phyloP scores from a whole-genome alignment of 768 basidiomycete genomes.

The Goffeauzyma gilvescens region DNA sequence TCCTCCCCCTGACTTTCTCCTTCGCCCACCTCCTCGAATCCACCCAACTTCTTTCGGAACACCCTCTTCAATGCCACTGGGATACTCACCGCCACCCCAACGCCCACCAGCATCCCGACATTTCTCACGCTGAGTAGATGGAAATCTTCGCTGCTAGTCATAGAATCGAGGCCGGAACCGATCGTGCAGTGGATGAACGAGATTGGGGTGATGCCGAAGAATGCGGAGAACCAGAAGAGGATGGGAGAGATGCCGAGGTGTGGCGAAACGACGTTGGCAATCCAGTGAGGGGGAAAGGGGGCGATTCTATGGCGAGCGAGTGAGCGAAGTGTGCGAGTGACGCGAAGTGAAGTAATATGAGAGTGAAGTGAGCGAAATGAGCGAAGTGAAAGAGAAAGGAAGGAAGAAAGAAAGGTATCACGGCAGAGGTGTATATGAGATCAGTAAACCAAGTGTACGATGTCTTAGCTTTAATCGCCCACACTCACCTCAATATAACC shows the following conservation, averaged over 20 bases:
- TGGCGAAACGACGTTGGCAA: conserved; percentile 77
- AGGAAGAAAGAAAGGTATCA: background rate
- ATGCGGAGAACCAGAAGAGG: conserved; percentile 77
- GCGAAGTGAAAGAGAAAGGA: background rate
- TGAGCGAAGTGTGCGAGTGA: conserved; percentile 16
- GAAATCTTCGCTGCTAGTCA: conserved; percentile 86
- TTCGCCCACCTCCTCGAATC: conserved; percentile 11
- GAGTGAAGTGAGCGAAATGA: background rate
- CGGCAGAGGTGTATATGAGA: too few species aligned
- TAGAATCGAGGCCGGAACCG: conserved; percentile 71
- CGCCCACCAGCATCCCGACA: conserved; percentile 62
- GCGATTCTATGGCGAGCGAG: conserved; percentile 42
- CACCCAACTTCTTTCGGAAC: conserved; percentile 47
- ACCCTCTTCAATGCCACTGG: conserved; percentile 74
- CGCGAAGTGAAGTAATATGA: background rate
- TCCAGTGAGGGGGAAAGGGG: conserved; percentile 80
- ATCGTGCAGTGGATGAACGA: conserved; percentile 90
- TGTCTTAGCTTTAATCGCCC: too few species aligned
- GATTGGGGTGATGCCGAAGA: conserved; percentile 69
- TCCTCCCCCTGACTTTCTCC: too few species aligned
- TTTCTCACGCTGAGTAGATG: conserved; percentile 82
- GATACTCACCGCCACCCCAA: conserved; percentile 79
- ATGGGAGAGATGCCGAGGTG: conserved; percentile 72
- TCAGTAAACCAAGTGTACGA: too few species aligned
- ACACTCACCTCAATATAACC: conserved; percentile 46